Evolutionary conservation across 208 protist species (phyloP).

Genomic region (Trypanosoma conorhini): DNA sequence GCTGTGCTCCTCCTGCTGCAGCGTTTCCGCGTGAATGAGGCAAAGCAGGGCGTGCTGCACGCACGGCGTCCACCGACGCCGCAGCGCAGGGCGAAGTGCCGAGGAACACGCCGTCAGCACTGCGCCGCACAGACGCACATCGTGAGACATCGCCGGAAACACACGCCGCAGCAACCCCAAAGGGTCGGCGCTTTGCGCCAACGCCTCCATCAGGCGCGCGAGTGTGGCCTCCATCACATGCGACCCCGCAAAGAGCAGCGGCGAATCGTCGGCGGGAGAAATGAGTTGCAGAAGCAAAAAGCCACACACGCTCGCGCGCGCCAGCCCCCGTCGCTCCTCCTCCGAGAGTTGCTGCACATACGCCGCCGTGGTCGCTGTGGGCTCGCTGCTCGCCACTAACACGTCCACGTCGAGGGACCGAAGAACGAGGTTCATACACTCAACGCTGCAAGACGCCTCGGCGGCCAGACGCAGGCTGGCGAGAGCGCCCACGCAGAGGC

Average conservation of each 20-base stretch:
- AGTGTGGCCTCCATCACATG: slow-evolving; percentile 8
- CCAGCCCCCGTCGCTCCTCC: slow-evolving; percentile 4
- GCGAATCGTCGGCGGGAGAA: not conserved
- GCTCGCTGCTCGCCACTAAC: not conserved
- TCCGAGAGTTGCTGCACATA: slow-evolving; percentile 1
- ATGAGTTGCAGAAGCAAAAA: slow-evolving; percentile 10
- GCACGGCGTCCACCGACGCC: slow-evolving; percentile 6
- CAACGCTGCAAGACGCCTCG: slow-evolving; percentile 16
- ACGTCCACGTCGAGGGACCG: slow-evolving; percentile 3
- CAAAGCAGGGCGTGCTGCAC: slow-evolving; percentile 17
- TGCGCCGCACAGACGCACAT: slow-evolving; percentile 20
- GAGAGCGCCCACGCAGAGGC: slow-evolving; percentile 15
- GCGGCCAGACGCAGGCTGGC: slow-evolving; percentile 9
- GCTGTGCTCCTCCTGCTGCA: not conserved
- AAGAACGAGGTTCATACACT: slow-evolving; percentile 13
- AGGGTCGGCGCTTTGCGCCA: slow-evolving; percentile 23
- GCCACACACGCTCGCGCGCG: slow-evolving; percentile 5
- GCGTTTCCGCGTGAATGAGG: slow-evolving; percentile 17
- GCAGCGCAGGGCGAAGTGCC: slow-evolving; percentile 4
- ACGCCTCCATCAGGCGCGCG: slow-evolving; percentile 32
- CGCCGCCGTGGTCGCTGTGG: not conserved
- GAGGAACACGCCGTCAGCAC: slow-evolving; percentile 24
- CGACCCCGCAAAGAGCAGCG: slow-evolving; percentile 11
- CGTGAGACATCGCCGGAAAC: slow-evolving; percentile 18
- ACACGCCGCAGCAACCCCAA: slow-evolving; percentile 30